Base-by-base conservation (phyloP, 2,329 filamentous ascomycete species). In the Leptographium galeiforme region DNA sequence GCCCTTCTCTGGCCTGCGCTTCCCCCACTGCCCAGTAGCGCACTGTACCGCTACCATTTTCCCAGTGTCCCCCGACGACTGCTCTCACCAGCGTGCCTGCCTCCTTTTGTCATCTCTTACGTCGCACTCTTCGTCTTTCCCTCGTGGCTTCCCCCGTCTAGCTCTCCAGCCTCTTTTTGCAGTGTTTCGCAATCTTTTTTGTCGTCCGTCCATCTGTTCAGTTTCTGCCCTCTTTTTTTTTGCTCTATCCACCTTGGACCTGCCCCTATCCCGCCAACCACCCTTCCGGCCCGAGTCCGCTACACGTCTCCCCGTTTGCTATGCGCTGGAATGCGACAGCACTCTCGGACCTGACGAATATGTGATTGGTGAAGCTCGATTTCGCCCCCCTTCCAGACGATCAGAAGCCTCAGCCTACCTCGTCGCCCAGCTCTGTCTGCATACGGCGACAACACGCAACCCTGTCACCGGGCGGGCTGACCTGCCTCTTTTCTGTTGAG, bases 271-370 rank as follows among this genome's bases (percentile, higher is more conserved):
- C 12, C 10, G 18, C 36, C 45, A 13, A 13, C 33, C 5, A 11
- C 38, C 6, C 30, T 8, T 43, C 48, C 14, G 10, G 25, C 5
- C 25, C 41, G n/a, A 51, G 30, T 18, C 16, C 39, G 30, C 10
- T 39, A 36, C 34, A 16, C 25, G n/a, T 44, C 40, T 19, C 39
- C 33, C 16, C 30, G 34, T 16, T 34, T 48, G 55, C 48, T 32
- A 57, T 59, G 56, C 55, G 52, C 55, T 54, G 49, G 51, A 55
- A 48, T 56, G 53, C 55, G 52, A 56, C 53, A 12, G 33, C 40
- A 39, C 43, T 51, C 40, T 51, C 43, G 51, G 19, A 45, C 39
- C 16, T 30, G 19, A 40, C 39, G 41, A 53, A 25, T 19, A 32
- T 52, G 43, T 58, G 45, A 51, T 48, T 43, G 18, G 44, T 40